phyloP scores from a whole-genome alignment of 2,329 filamentous ascomycete species.

The Cadophora malorum region DNA sequence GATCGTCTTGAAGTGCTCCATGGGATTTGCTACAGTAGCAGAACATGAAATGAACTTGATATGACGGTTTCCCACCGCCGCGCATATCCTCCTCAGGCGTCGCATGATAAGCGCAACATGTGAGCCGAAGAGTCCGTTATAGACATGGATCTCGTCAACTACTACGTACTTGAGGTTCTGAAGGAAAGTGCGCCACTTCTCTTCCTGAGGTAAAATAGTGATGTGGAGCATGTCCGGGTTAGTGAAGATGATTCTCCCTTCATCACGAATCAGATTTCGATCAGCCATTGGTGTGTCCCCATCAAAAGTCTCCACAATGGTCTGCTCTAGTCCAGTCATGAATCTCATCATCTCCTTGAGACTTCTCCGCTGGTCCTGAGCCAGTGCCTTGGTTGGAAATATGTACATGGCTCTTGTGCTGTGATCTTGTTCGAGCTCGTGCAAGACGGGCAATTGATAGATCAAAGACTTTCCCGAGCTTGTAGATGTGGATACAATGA shows the following conservation, averaged over 20 bases:
- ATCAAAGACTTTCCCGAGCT: constrained; percentile 98
- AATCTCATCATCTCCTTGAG: constrained; percentile 83
- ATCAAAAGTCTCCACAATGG: constrained; percentile 91
- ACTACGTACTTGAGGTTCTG: constrained; percentile 91
- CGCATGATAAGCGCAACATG: constrained; percentile 97
- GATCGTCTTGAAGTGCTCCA: constrained; percentile 91
- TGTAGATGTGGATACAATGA: constrained; percentile 93
- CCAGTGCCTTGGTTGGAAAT: constrained; percentile 95
- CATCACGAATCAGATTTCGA: constrained; percentile 81
- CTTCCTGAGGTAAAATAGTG: constrained; percentile 90
- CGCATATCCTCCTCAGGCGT: constrained; percentile 83
- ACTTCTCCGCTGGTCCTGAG: constrained; percentile 91
- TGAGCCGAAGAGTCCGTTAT: constrained; percentile 92
- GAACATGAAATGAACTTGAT: constrained; percentile 96
- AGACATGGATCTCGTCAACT: constrained; percentile 90
- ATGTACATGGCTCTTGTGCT: constrained; percentile 93
- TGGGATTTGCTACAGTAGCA: constrained; percentile 91
- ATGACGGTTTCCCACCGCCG: constrained; percentile 82
- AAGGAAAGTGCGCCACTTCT: constrained; percentile 86
- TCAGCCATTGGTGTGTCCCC: constrained; percentile 88
- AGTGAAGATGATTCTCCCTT: constrained; percentile 92
- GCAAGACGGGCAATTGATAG: constrained; percentile 91
- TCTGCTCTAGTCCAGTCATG: constrained; percentile 76
- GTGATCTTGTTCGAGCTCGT: constrained; percentile 80
- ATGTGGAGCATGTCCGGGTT: constrained; percentile 98